These are phyloP conservation scores for Colletotrichum tropicicola DNA, from an alignment of 2,329 filamentous ascomycete species.

Conservation along the genomic window DNA sequence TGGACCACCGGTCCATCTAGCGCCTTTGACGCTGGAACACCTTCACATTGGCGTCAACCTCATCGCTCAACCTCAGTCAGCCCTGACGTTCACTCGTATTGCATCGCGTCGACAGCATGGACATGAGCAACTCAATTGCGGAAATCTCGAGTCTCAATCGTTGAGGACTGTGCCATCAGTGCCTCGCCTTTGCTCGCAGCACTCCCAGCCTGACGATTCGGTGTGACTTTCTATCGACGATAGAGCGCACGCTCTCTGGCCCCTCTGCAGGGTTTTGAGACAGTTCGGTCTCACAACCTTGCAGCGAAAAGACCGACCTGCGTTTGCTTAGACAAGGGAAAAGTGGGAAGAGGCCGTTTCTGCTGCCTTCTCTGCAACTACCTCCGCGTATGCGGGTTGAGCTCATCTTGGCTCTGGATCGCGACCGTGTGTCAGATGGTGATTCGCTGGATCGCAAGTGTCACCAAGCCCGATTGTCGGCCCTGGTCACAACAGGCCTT, in stretches of 20 bases:
- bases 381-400: conserved; percentile 4
- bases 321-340: not conserved
- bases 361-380: conserved; percentile 5
- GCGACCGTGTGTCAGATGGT: conserved; percentile 27
- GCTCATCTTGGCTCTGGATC: conserved; percentile 19
- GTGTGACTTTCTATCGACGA: conserved; percentile 3
- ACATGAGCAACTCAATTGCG: not conserved
- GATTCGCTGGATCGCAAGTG: conserved; percentile 25
- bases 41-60: not conserved
- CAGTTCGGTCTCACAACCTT: conserved; percentile 7
- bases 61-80: not conserved
- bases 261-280: conserved; percentile 10
- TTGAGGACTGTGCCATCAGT: not conserved
- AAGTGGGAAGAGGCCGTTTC: not conserved
- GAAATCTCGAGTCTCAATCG: not conserved
- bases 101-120: not conserved
- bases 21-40: conserved; percentile 1
- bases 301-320: conserved; percentile 10
- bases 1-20: not conserved
- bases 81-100: not conserved
- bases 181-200: not conserved
- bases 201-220: not conserved
- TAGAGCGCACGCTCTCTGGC: not conserved
- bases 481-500: conserved; percentile 10
- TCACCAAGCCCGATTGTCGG: conserved; percentile 18